Percentiles rank a stretch among this genome's conserved stretches.
phyloP scores from a whole-genome alignment of 352 stramenopile species.

The Thraustochytrium sp. region DNA sequence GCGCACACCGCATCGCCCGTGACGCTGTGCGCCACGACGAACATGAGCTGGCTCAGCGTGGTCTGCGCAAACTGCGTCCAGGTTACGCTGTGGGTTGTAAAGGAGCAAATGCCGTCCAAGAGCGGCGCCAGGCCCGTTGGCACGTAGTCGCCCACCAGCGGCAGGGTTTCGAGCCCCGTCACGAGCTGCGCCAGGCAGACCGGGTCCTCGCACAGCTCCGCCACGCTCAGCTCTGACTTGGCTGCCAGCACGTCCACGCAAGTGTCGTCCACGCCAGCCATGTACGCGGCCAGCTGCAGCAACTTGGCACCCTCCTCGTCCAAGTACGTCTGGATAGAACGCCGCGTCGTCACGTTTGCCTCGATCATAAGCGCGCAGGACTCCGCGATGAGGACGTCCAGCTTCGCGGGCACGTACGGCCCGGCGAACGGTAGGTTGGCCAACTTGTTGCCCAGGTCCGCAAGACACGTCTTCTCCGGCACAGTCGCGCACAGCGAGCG shows the following conservation, averaged over 20 bases:
- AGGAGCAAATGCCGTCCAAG: conserved; percentile 33
- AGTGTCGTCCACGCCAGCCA: background rate
- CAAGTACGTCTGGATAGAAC: background rate
- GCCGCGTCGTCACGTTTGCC: background rate
- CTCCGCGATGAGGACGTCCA: background rate
- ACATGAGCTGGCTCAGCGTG: background rate
- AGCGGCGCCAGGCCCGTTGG: conserved; percentile 1
- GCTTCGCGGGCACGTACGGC: background rate
- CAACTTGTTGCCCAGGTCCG: background rate
- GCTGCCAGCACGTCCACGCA: background rate
- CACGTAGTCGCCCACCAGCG: conserved; percentile 15
- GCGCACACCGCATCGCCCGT: background rate
- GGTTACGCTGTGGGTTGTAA: background rate
- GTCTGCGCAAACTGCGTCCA: conserved; percentile 10
- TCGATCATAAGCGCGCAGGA: background rate
- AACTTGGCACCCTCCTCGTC: background rate
- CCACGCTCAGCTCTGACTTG: background rate
- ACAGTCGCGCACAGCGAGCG: background rate
- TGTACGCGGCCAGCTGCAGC: background rate
- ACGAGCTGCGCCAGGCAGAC: background rate
- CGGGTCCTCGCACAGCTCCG: background rate
- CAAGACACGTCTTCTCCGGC: background rate
- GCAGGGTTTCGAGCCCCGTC: background rate
- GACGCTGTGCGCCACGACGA: background rate
- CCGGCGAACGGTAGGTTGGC: background rate